phyloP scores from a whole-genome alignment of 495 filamentous ascomycete genomes.

The Lichenothelia convexa region DNA sequence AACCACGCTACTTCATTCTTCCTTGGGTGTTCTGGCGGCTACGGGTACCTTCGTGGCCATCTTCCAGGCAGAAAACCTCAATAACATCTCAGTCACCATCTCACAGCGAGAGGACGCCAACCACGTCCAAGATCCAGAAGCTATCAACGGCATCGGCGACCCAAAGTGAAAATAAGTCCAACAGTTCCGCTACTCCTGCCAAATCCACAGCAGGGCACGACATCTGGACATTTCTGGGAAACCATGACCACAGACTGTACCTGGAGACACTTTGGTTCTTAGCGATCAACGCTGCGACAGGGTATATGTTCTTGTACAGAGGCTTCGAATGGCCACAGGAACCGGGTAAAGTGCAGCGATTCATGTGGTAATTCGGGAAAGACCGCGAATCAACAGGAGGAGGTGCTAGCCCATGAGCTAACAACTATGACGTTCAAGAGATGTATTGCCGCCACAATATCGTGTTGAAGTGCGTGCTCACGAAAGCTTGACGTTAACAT shows the following conservation, averaged over 20 bases:
- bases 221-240: conserved; percentile 3
- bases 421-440: no score
- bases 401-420: no score
- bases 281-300: conserved; percentile 49
- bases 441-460: no score
- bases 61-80: background rate
- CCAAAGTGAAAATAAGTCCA: background rate
- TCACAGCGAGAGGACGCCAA: conserved; percentile 12
- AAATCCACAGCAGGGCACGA: background rate
- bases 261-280: conserved; percentile 69
- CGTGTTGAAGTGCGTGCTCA: no score
- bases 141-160: conserved; percentile 6
- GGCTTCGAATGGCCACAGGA: conserved; percentile 73
- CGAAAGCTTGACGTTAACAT: no score
- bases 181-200: background rate
- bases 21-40: conserved; percentile 91
- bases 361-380: conserved; percentile 73
- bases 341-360: conserved; percentile 63
- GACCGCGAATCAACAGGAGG: background rate
- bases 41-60: conserved; percentile 36
- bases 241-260: conserved; percentile 29
- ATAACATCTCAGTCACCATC: no score
- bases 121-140: conserved; percentile 1
- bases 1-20: conserved; percentile 85
- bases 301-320: conserved; percentile 62